Evolutionary conservation across 2,329 filamentous ascomycete species (phyloP).

Genomic region (Penicillium sp.): DNA sequence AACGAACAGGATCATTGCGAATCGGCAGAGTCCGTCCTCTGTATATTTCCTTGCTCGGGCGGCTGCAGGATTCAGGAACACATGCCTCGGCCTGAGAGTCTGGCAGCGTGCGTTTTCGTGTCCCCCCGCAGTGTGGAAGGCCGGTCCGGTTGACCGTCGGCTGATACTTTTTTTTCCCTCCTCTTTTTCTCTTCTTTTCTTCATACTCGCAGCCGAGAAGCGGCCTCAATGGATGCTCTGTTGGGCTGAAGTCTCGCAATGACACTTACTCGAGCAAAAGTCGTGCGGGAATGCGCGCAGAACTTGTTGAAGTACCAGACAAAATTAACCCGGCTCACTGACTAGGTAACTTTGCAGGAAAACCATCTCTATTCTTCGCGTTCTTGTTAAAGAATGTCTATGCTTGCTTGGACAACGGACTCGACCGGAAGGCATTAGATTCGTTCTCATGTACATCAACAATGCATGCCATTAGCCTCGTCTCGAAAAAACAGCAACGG

Average conservation of each 20-base stretch:
- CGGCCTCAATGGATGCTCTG: background rate
- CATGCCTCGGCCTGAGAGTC: conserved; percentile 18
- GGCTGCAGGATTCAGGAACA: conserved; percentile 1
- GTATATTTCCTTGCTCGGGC: background rate
- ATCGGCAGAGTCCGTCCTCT: background rate
- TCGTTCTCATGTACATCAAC: conserved; percentile 34
- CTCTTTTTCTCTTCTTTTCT: conserved; percentile 4
- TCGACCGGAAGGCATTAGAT: conserved; percentile 21
- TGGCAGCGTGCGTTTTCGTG: conserved; percentile 13
- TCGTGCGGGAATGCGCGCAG: conserved; percentile 1
- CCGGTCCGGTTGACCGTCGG: background rate
- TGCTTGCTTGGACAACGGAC: conserved; percentile 10
- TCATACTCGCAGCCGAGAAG: background rate
- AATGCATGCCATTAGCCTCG: conserved; percentile 34
- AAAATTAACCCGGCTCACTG: conserved; percentile 1
- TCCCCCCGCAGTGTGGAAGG: conserved; percentile 14
- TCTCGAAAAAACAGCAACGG: conserved; percentile 24
- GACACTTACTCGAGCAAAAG: background rate
- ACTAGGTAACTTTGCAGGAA: conserved; percentile 2
- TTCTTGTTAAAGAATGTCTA: conserved; percentile 7
- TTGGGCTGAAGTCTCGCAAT: background rate
- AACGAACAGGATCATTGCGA: background rate
- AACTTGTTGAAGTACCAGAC: background rate
- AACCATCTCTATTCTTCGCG: conserved; percentile 8
- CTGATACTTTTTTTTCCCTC: conserved; percentile 9